Conservation (phyloP, 805 yeast species). For the Saturnispora bothae region DNA sequence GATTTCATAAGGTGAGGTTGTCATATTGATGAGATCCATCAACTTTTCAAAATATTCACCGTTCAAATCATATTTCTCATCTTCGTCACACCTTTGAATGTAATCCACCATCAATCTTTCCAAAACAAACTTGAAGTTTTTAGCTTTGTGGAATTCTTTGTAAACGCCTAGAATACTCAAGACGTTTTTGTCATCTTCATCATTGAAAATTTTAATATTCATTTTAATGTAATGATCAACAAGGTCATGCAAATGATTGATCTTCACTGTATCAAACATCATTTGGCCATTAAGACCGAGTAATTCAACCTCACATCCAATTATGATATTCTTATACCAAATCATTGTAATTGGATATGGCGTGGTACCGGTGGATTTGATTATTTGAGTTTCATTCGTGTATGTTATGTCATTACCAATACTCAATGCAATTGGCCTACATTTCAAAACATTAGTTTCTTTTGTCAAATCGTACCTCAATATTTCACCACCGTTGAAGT, state of each 20-base stretch:
- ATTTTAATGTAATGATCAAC: conserved; percentile 36
- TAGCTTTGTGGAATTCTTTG: conserved; percentile 30
- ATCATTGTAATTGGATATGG: conserved; percentile 42
- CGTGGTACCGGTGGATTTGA: conserved; percentile 25
- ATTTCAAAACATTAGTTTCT: conserved; percentile 16
- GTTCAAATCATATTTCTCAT: conserved; percentile 19
- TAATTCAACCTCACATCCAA: conserved; percentile 39
- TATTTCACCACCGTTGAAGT: conserved; percentile 27
- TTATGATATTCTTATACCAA: conserved; percentile 36
- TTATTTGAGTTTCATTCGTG: conserved; percentile 3
- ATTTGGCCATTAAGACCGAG: conserved; percentile 15
- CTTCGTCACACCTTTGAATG: conserved; percentile 25
- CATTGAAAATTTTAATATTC: conserved; percentile 15
- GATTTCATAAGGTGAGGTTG: conserved; percentile 26
- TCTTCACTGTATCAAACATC: conserved; percentile 27
- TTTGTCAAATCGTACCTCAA: conserved; percentile 23
- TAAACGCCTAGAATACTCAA: conserved; percentile 23
- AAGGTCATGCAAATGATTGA: conserved; percentile 35
- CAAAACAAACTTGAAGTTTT: conserved; percentile 37
- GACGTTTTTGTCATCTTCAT: conserved; percentile 17
- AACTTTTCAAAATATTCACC: conserved; percentile 23
- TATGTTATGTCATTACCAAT: conserved; percentile 23
- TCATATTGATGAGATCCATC: conserved; percentile 25
- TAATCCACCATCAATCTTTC: conserved; percentile 38
- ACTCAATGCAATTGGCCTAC: conserved; percentile 23